These are phyloP conservation scores for Posidonia australis DNA, from an alignment of 106 monocot species.

Conservation along the genomic window DNA sequence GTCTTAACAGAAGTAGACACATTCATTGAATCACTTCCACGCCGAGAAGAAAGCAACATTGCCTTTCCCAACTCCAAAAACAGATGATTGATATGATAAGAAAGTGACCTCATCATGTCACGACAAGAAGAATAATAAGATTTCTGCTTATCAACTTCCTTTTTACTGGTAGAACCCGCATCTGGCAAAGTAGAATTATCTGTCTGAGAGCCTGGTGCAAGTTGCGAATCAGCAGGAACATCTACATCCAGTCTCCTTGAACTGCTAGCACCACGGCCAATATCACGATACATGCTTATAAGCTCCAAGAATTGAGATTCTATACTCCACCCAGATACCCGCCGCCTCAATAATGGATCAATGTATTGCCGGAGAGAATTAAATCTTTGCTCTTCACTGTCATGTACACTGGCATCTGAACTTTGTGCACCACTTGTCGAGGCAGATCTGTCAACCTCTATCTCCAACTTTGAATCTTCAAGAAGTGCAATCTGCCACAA, in stretches of 20 bases:
- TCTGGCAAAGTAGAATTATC: constrained; percentile 28
- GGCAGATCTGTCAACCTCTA: constrained; percentile 27
- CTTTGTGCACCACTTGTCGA: constrained; percentile 35
- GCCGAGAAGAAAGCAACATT: constrained; percentile 70
- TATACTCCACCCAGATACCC: constrained; percentile 71
- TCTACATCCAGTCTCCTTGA: constrained; percentile 46
- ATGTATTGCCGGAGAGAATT: constrained; percentile 74
- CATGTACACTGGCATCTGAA: constrained; percentile 23
- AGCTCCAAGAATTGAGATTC: constrained; percentile 97
- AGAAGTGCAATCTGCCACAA: constrained; percentile 89
- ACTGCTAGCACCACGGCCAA: constrained; percentile 50
- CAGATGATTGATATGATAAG: constrained; percentile 83
- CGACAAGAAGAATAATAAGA: constrained; percentile 58
- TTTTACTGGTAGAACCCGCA: constrained; percentile 19
- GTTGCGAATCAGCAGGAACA: constrained; percentile 22
- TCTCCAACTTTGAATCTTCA: constrained; percentile 64
- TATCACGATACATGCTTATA: constrained; percentile 83
- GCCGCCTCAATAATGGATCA: constrained; percentile 80
- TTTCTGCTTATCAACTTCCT: constrained; percentile 68
- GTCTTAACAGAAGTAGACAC: constrained; percentile 51
- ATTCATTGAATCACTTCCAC: constrained; percentile 56
- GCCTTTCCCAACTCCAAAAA: constrained; percentile 88
- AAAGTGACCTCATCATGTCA: constrained; percentile 94
- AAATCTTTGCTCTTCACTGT: constrained; percentile 60
- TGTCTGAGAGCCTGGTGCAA: constrained; percentile 21